phyloP scores from a whole-genome alignment of 805 yeast species.

The Hanseniaspora hatyaiensis region DNA sequence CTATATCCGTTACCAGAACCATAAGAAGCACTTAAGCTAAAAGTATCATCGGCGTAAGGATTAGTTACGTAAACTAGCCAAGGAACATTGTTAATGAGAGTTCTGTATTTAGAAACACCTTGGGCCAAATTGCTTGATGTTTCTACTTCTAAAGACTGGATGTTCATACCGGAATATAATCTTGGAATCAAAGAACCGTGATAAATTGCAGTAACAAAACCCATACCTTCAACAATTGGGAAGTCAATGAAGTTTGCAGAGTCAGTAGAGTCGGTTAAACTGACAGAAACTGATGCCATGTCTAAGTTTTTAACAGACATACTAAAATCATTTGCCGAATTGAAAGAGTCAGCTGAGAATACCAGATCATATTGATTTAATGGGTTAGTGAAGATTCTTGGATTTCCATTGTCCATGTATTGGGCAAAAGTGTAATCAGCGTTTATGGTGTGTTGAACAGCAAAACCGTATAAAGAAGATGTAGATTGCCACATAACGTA shows the following conservation, averaged over 20 bases:
- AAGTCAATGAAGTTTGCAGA: conserved; percentile 34
- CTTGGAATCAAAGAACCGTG: conserved; percentile 38
- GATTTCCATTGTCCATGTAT: conserved; percentile 35
- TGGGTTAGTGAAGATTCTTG: conserved; percentile 43
- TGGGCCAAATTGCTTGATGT: conserved; percentile 30
- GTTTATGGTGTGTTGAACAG: conserved; percentile 44
- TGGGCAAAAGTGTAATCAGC: conserved; percentile 39
- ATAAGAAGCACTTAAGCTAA: conserved; percentile 22
- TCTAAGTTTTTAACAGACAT: conserved; percentile 39
- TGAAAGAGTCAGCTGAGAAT: conserved; percentile 43
- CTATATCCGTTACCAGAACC: conserved; percentile 30
- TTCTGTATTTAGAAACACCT: conserved; percentile 40
- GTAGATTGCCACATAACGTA: conserved; percentile 49
- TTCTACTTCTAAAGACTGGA: conserved; percentile 30
- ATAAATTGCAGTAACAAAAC: conserved; percentile 42
- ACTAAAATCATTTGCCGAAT: conserved; percentile 28
- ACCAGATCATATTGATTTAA: conserved; percentile 43
- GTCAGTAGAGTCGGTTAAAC: conserved; percentile 27
- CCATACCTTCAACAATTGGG: conserved; percentile 52
- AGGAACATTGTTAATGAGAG: conserved; percentile 36
- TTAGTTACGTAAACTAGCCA: conserved; percentile 45
- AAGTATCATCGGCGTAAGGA: conserved; percentile 22
- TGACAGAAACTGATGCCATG: conserved; percentile 40
- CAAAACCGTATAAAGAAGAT: conserved; percentile 42
- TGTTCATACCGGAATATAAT: conserved; percentile 38